Conservation (phyloP, 2,329 filamentous ascomycete species). For the Volutella citrinella region DNA sequence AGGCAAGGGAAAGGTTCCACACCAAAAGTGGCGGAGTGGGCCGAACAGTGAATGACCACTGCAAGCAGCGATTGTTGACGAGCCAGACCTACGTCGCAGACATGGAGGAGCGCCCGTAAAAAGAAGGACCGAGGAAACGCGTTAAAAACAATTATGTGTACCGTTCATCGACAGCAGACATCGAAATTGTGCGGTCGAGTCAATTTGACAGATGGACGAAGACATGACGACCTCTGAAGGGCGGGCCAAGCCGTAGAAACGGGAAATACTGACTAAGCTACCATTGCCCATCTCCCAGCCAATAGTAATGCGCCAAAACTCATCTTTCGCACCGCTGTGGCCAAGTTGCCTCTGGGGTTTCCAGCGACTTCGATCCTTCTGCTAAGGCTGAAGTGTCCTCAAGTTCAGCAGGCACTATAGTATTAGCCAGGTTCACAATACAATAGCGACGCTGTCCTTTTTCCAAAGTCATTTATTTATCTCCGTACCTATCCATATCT, state of each 20-base stretch:
- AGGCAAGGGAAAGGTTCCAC: too few relatives aligned
- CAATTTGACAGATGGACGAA: too few relatives aligned
- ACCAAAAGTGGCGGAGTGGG: too few relatives aligned
- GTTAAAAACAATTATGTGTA: too few relatives aligned
- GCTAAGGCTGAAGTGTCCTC: slow-evolving; percentile 23
- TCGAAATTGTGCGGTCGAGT: too few relatives aligned
- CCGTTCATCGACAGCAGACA: too few relatives aligned
- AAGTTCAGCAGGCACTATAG: too few relatives aligned
- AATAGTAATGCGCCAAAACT: slow-evolving; percentile 22
- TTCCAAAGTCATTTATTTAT: slow-evolving; percentile 5
- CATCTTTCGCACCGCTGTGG: slow-evolving; percentile 15
- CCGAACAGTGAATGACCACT: too few relatives aligned
- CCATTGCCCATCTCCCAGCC: background rate
- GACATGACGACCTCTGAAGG: slow-evolving; percentile 11
- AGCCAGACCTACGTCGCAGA: too few relatives aligned
- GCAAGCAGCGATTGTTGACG: too few relatives aligned
- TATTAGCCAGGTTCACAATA: slow-evolving; percentile 19
- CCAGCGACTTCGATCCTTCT: slow-evolving; percentile 24
- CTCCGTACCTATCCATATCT: slow-evolving; percentile 1
- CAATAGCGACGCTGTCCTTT: slow-evolving; percentile 6
- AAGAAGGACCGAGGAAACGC: too few relatives aligned
- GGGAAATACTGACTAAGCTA: slow-evolving; percentile 16
- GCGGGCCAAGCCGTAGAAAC: background rate
- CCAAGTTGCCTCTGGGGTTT: slow-evolving; percentile 23
- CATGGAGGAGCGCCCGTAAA: too few relatives aligned